Conservation (phyloP, 2,329 filamentous ascomycete species). For the Aspergillus japonicus region DNA sequence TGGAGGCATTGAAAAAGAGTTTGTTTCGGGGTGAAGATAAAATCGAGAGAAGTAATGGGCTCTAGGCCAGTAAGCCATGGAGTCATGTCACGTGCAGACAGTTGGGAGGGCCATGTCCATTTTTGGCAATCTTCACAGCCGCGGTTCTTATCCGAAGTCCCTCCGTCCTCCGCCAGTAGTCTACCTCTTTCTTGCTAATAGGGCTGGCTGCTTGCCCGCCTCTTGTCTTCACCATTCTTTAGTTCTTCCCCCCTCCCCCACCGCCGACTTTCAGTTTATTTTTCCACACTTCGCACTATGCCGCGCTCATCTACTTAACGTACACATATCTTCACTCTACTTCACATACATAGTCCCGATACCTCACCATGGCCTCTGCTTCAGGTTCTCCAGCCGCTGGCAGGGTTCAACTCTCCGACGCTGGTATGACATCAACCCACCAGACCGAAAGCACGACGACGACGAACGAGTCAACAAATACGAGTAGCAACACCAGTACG, state of each 20-base stretch:
- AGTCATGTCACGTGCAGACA: no score
- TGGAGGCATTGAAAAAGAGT: slow-evolving; percentile 1
- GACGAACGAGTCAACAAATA: not conserved
- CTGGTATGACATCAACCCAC: slow-evolving; percentile 22
- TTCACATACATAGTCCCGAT: not conserved
- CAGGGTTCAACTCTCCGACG: slow-evolving; percentile 29
- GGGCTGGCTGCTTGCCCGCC: slow-evolving; percentile 4
- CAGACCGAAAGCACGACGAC: slow-evolving; percentile 13
- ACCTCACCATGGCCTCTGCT: slow-evolving; percentile 35
- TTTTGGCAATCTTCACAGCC: slow-evolving; percentile 14
- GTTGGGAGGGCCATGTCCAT: no score
- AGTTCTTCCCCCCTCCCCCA: slow-evolving; percentile 1
- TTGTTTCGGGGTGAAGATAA: not conserved
- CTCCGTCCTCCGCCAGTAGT: no score
- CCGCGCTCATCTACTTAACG: not conserved
- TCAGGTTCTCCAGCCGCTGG: slow-evolving; percentile 30
- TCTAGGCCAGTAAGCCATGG: no score
- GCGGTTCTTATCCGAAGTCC: slow-evolving; percentile 22
- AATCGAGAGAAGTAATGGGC: not conserved
- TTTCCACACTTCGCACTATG: slow-evolving; percentile 13
- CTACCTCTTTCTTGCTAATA: slow-evolving; percentile 3
- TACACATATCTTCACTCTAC: slow-evolving; percentile 1
- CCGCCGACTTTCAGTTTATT: not conserved
- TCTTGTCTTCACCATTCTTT: slow-evolving; percentile 6
- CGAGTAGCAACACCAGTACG: slow-evolving; percentile 7